Conservation (phyloP, 371 early-diverging fungal genomes). For the Syncephalastrum monosporum region DNA sequence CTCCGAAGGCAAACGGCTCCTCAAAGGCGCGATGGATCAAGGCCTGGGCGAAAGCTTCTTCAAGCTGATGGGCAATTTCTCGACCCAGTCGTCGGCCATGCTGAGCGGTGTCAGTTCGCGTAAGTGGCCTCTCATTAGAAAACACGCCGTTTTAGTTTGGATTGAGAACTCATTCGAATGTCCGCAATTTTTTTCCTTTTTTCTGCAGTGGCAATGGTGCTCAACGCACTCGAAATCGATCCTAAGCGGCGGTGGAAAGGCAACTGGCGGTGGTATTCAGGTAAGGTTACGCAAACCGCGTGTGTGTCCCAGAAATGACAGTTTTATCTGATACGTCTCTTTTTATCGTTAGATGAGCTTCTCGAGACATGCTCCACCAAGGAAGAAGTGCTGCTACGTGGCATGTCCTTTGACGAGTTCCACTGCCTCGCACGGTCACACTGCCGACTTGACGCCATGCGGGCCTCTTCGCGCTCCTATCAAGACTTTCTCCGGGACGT, state of each 20-base stretch:
- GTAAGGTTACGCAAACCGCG: slow-evolving; percentile 14
- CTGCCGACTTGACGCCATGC: slow-evolving; percentile 69
- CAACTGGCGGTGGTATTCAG: slow-evolving; percentile 81
- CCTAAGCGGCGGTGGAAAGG: slow-evolving; percentile 90
- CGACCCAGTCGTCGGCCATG: slow-evolving; percentile 80
- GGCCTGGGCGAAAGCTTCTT: slow-evolving; percentile 88
- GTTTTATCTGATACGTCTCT: not conserved
- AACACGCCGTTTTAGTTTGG: no score
- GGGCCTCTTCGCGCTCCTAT: slow-evolving; percentile 58
- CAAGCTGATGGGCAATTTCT: slow-evolving; percentile 82
- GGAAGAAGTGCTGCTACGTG: slow-evolving; percentile 68
- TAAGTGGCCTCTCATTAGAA: slow-evolving; percentile 31
- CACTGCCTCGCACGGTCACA: slow-evolving; percentile 80
- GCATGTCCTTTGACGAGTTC: slow-evolving; percentile 88
- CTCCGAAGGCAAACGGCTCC: slow-evolving; percentile 71
- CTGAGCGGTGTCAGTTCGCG: slow-evolving; percentile 54
- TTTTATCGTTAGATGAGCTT: slow-evolving; percentile 58
- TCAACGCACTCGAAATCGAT: slow-evolving; percentile 92
- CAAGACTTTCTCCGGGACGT: slow-evolving; percentile 74
- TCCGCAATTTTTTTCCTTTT: not conserved
- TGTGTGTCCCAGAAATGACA: not conserved
- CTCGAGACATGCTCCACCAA: slow-evolving; percentile 78
- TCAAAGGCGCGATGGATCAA: slow-evolving; percentile 71
- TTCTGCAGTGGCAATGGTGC: slow-evolving; percentile 77
- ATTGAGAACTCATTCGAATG: not conserved